A percentile compares a stretch with the other conserved stretches of the same genome.
Evolutionary conservation across 2,329 filamentous ascomycete genomes (phyloP).

Genomic region (Aspergillus brasiliensis): DNA sequence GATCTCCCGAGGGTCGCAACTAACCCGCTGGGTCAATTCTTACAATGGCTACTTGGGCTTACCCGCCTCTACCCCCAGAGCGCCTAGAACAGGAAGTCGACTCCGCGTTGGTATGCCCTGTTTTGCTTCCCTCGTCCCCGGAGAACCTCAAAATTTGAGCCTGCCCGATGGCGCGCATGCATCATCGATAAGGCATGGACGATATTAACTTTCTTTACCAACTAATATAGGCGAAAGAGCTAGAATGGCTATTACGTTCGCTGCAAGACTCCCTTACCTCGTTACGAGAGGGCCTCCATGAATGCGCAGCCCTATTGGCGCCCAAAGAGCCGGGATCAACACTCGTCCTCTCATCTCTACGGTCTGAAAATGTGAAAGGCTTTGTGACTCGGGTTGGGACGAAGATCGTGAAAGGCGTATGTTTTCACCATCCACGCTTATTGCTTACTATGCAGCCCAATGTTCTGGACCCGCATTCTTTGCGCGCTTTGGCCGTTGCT

Average conservation of each 20-base stretch:
- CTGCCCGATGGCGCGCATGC: not conserved
- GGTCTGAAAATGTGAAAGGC: conserved; percentile 89
- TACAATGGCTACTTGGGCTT: conserved; percentile 64
- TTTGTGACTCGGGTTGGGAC: conserved; percentile 87
- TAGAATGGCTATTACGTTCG: conserved; percentile 64
- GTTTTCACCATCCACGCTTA: conserved; percentile 34
- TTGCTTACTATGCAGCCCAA: not conserved
- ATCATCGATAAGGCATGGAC: not conserved
- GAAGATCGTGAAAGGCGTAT: conserved; percentile 85
- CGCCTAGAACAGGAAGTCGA: conserved; percentile 57
- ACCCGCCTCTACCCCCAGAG: conserved; percentile 58
- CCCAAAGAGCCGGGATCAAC: conserved; percentile 85
- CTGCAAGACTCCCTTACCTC: conserved; percentile 63
- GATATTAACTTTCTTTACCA: conserved; percentile 1
- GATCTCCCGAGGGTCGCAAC: not conserved
- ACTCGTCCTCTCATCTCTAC: conserved; percentile 81
- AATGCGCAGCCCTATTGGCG: conserved; percentile 84
- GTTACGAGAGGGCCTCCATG: conserved; percentile 73
- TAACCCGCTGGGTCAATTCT: not conserved
- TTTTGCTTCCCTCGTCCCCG: not conserved
- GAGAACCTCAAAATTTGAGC: not conserved
- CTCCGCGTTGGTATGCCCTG: conserved; percentile 50
- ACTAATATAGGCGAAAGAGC: conserved; percentile 54
- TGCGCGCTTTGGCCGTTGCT: conserved; percentile 2
- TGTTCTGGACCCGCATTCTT: not conserved